Evolutionary conservation across 257 asterid species (phyloP).

Genomic region (Solanum boliviense): DNA sequence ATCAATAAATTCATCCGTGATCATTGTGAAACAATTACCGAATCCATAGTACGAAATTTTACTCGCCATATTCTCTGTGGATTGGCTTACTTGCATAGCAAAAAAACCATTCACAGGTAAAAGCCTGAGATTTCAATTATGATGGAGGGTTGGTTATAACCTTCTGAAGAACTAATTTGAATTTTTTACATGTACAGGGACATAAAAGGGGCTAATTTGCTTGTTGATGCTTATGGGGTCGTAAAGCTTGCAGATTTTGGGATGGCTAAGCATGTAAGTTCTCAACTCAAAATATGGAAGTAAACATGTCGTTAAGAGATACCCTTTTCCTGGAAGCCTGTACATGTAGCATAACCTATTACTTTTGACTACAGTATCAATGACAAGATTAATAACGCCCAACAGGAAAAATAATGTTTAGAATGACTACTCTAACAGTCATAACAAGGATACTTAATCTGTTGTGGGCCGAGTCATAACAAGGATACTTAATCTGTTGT

Average conservation of each 20-base stretch:
- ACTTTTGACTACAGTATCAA: not conserved
- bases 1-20: constrained; percentile 66
- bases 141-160: not conserved
- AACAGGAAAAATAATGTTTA: not conserved
- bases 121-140: not conserved
- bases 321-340: not conserved
- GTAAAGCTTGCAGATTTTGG: constrained; percentile 98
- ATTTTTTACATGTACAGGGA: constrained; percentile 34
- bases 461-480: not conserved
- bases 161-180: not conserved
- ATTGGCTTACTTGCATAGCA: constrained; percentile 79
- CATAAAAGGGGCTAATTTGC: constrained; percentile 87
- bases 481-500: not conserved
- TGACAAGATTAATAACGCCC: not conserved
- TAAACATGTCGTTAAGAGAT: not conserved
- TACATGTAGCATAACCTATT: not conserved
- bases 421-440: not conserved
- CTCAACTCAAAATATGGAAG: not conserved
- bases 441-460: not conserved
- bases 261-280: constrained; percentile 88
- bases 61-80: constrained; percentile 91
- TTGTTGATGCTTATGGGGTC: constrained; percentile 88
- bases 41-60: constrained; percentile 78
- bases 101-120: constrained; percentile 86
- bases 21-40: constrained; percentile 80